phyloP scores from a whole-genome alignment of 2,329 filamentous ascomycete genomes.

The Epichloe festucae region DNA sequence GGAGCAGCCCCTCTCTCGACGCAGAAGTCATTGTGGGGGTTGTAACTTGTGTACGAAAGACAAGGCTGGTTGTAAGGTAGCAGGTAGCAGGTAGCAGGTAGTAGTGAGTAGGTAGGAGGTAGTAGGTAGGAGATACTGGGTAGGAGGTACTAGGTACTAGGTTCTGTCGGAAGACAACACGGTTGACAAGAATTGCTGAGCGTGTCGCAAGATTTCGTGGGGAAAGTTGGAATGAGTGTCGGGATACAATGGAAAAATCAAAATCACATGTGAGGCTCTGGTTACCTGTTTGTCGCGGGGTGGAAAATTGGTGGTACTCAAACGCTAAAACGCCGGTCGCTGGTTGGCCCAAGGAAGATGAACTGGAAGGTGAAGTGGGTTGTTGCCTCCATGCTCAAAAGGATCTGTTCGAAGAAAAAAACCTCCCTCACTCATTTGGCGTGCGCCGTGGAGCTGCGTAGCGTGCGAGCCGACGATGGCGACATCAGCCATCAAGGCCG shows the following conservation, averaged over 20 bases:
- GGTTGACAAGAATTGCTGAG: neutral
- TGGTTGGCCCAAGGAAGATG: conserved; percentile 1
- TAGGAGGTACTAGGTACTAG: too few relatives aligned
- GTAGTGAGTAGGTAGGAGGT: too few relatives aligned
- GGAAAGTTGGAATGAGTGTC: neutral
- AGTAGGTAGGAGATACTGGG: neutral
- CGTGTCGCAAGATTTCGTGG: neutral
- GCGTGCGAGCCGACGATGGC: neutral
- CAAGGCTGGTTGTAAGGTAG: neutral
- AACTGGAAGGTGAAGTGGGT: neutral
- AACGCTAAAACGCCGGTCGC: neutral
- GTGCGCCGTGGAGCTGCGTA: neutral
- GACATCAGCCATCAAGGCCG: too few relatives aligned
- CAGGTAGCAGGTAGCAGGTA: too few relatives aligned
- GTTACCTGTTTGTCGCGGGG: neutral
- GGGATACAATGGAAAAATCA: neutral
- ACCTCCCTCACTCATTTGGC: neutral
- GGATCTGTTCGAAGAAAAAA: too few relatives aligned
- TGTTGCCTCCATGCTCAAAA: neutral
- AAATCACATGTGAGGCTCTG: neutral
- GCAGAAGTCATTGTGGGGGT: conserved; percentile 12
- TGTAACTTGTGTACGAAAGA: too few relatives aligned
- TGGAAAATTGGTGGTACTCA: neutral
- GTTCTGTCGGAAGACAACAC: too few relatives aligned
- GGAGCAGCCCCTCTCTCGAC: conserved; percentile 13